Evolutionary conservation across 306 rosid species (phyloP).

Genomic region (Erythrophleum fordii): DNA sequence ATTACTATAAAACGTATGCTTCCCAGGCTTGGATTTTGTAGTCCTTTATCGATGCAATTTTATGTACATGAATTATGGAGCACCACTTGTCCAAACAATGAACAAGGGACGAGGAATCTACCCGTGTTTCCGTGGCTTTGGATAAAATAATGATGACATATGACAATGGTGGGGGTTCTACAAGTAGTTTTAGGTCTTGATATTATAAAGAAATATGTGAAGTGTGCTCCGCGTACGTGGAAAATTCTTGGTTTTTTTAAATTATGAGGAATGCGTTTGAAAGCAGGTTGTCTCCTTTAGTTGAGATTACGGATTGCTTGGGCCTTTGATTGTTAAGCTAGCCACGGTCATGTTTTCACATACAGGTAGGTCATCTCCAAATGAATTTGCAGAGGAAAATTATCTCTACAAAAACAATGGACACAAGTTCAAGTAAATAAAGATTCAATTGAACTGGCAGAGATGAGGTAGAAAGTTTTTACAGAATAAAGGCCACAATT

Average conservation of each 20-base stretch:
- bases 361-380: too few species aligned
- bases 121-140: not conserved
- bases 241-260: not conserved
- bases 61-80: not conserved
- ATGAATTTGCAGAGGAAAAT: too few species aligned
- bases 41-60: not conserved
- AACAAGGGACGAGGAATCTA: not conserved
- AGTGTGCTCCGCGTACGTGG: not conserved
- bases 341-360: too few species aligned
- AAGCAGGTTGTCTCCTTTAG: too few species aligned
- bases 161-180: not conserved
- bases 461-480: not conserved
- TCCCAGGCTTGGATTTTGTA: not conserved
- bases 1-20: not conserved
- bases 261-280: not conserved
- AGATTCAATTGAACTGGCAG: not conserved
- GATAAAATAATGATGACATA: not conserved
- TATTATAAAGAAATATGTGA: too few species aligned
- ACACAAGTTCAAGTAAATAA: not conserved
- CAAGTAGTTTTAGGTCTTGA: not conserved
- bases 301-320: too few species aligned
- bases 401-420: too few species aligned
- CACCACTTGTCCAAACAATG: not conserved
- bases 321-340: too few species aligned
- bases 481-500: conserved; percentile 24